Percentiles rank a stretch among this genome's conserved stretches.
phyloP scores from a whole-genome alignment of 192 early-diverging fungal genomes.

The Pilaira anomala region DNA sequence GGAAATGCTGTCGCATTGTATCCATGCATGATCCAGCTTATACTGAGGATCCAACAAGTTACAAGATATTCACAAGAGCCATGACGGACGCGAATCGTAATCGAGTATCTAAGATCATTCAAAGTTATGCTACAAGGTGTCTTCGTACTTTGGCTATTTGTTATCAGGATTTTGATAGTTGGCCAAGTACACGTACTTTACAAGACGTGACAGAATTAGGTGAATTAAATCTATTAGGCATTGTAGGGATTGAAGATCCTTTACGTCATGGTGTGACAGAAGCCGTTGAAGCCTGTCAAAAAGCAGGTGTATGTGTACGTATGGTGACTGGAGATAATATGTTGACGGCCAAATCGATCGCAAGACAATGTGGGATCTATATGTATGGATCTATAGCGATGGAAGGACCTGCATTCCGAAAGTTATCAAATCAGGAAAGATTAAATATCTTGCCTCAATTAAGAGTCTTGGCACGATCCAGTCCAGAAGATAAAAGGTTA shows the following conservation, averaged over 20 bases:
- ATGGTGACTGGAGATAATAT: slow-evolving; percentile 99
- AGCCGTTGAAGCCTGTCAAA: slow-evolving; percentile 81
- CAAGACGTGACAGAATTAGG: slow-evolving; percentile 49
- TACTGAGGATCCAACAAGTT: slow-evolving; percentile 22
- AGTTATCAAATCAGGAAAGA: slow-evolving; percentile 77
- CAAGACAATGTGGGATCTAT: slow-evolving; percentile 87
- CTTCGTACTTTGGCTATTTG: slow-evolving; percentile 88
- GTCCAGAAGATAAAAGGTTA: slow-evolving; percentile 95
- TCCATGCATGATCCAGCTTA: slow-evolving; percentile 34
- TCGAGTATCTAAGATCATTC: slow-evolving; percentile 51
- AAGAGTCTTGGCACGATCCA: slow-evolving; percentile 92
- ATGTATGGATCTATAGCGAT: slow-evolving; percentile 81
- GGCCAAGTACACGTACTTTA: slow-evolving; percentile 39
- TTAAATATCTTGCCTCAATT: slow-evolving; percentile 82
- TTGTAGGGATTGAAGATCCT: slow-evolving; percentile 97
- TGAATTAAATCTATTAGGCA: slow-evolving; percentile 70
- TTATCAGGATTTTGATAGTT: slow-evolving; percentile 73
- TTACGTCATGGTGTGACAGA: slow-evolving; percentile 89
- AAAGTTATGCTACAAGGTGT: slow-evolving; percentile 69
- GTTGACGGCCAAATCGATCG: slow-evolving; percentile 90
- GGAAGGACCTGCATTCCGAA: slow-evolving; percentile 91
- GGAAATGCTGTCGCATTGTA: slow-evolving; percentile 56
- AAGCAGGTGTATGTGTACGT: slow-evolving; percentile 93
- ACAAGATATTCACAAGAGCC: slow-evolving; percentile 26
- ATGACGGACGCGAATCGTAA: slow-evolving; percentile 35